Base-by-base conservation (phyloP, 345 rosid species). In the Eucalyptus erythrocorys region DNA sequence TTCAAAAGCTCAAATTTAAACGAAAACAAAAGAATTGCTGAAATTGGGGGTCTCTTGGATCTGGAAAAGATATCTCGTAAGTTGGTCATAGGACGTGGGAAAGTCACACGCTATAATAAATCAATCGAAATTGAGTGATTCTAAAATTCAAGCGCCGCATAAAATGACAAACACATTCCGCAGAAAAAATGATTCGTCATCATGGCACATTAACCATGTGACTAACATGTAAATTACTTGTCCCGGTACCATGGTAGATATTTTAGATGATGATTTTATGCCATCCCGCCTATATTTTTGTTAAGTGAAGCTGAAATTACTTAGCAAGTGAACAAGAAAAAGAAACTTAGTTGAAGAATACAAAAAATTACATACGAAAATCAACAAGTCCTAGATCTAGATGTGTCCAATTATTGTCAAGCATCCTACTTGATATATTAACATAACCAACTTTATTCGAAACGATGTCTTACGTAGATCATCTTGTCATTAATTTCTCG, bases 61-160 rank as follows among this genome's bases (percentile, higher is more conserved):
- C 66, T 7, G 32, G 32, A 59, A 59, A 59, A 27, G n/a, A 59
- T 27, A 26, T 59, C 14, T 59, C 8, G 27, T 59, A 27, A 59
- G 14, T 26, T 26, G n/a, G 66, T 27, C n/a, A 59, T 5, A 59
- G 13, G n/a, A 59, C 7, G 32, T 12, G 66, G 32, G n/a, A 59
- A 59, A 59, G 66, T 24, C 66, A 27, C n/a, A 12, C 30, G 16
- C 16, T 59, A 27, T 59, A 59, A 59, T 27, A 12, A 7, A 12
- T 3, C 66, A 59, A 12, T 26, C n/a, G 4, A 59, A 26, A 59
- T 27, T 1, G 32, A 59, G 66, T 59, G 16, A 5, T 59, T 59
- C 14, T 59, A 59, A 26, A 59, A 59, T 59, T 59, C 30, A 26
- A 59, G 66, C 8, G 0, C 4, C 0, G 0, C 14, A 0, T 59